phyloP scores from a whole-genome alignment of 331 rosid genomes.

The Quercus lobata region DNA sequence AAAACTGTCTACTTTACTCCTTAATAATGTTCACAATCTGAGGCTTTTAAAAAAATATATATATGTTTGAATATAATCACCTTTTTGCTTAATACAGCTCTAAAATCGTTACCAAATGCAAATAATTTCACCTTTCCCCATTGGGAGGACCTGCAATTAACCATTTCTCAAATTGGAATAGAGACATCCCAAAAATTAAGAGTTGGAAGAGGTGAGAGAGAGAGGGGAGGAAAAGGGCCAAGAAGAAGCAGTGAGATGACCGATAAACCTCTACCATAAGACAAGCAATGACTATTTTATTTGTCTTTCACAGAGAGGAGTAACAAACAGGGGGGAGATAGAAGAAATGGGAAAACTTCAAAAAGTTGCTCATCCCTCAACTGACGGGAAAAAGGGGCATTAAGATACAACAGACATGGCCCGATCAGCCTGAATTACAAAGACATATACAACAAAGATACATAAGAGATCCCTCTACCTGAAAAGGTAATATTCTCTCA shows the following conservation, averaged over 20 bases:
- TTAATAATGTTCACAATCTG: no score
- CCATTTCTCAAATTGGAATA: neutral
- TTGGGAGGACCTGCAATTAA: neutral
- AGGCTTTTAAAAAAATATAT: neutral
- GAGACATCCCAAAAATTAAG: neutral
- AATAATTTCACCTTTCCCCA: neutral
- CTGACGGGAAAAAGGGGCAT: slow-evolving; percentile 21
- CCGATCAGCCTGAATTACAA: slow-evolving; percentile 40
- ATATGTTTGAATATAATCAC: neutral
- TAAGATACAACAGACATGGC: slow-evolving; percentile 47
- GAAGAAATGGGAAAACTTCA: neutral
- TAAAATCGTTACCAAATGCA: neutral
- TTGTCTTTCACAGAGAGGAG: slow-evolving; percentile 1
- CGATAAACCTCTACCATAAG: neutral
- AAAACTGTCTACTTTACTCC: no score
- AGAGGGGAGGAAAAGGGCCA: neutral
- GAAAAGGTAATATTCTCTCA: slow-evolving; percentile 1
- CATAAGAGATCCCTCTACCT: slow-evolving; percentile 24
- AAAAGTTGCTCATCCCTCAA: slow-evolving; percentile 19
- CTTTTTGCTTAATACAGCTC: neutral
- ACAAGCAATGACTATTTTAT: slow-evolving; percentile 5
- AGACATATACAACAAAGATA: slow-evolving; percentile 41
- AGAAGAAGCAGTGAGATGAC: neutral
- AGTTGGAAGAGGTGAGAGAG: neutral
- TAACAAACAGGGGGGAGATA: neutral